Base-by-base conservation (phyloP, 2,329 filamentous ascomycete genomes). In the Colletotrichum chrysophilum region DNA sequence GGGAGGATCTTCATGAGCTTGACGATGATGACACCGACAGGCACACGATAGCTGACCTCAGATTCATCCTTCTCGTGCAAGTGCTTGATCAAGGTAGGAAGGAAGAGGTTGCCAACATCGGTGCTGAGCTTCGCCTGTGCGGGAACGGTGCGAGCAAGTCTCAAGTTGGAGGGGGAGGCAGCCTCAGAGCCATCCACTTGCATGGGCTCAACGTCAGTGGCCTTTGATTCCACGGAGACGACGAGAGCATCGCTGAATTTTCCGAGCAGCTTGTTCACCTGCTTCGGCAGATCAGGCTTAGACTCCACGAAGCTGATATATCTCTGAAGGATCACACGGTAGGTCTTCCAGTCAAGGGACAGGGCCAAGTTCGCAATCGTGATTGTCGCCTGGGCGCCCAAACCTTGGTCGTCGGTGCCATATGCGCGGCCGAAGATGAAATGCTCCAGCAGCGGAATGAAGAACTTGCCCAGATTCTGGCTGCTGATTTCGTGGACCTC, bases 11-110 rank as follows among this genome's bases (percentile, higher is more conserved):
- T 94, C 68, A 99, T 87, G 18, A 98, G 89, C 84, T 98, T 98
- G 76, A 98, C 94, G 58, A 96, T 91, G 32, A 97, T 95, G 43
- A 98, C 91, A 30, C 96, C 96, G 7, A 98, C 94, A 1, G 96
- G 96, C 38, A 98, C 94, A 83, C 97, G 95, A 68, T 97, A 91
- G 85, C 96, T 98, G 84, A 99, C 96, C 66, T 96, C 96, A 2
- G 95, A 93, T 83, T 99, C 97, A 78, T 98, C 95, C 84, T 98
- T 98, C 80, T 98, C 93, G 80, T 98, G 96, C 32, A 98, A 90
- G 82, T 98, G 97, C 61, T 92, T 91, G n/a, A 93, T 90, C 36
- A 99, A 86, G 21, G 94, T 91, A 1, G 96, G 95, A 48, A 98
- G 86, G 79, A 98, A 94, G 77, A 93, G 93, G 24, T 91, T 91